phyloP scores from a whole-genome alignment of 331 rosid genomes.

The Dryas integrifolia region DNA sequence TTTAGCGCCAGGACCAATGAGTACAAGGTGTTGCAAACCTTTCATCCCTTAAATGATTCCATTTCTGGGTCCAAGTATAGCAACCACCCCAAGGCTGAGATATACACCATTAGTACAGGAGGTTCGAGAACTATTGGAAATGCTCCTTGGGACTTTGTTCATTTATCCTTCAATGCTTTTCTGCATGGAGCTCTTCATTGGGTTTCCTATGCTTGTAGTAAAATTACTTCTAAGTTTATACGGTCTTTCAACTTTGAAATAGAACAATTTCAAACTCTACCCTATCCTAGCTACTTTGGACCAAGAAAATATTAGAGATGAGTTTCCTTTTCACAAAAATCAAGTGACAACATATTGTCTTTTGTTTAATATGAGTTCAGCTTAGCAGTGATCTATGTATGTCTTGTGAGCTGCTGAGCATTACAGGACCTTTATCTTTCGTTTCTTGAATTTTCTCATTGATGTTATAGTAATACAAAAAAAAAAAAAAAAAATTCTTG shows the following conservation, averaged over 20 bases:
- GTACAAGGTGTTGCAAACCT: constrained; percentile 9
- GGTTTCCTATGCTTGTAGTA: not conserved
- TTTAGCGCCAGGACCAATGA: not conserved
- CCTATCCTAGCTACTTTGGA: not conserved
- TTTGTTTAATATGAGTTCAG: too few species aligned
- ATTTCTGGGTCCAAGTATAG: too few species aligned
- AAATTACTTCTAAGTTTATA: not conserved
- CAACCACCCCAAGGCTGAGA: not conserved
- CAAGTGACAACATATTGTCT: too few species aligned
- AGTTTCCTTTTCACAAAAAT: too few species aligned
- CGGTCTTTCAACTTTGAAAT: not conserved
- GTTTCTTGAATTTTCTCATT: too few species aligned
- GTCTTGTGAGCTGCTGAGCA: too few species aligned
- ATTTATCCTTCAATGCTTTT: not conserved
- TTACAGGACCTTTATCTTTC: too few species aligned
- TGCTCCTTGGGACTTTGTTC: not conserved
- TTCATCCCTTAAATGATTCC: too few species aligned
- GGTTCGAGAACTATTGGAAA: not conserved
- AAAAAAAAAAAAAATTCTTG: too few species aligned
- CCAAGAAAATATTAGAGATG: too few species aligned
- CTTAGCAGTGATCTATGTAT: too few species aligned
- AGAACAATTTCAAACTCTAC: not conserved
- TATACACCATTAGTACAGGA: constrained; percentile 9
- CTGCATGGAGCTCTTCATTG: constrained; percentile 8
- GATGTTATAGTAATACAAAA: too few species aligned